Evolutionary conservation across 2,329 filamentous ascomycete species (phyloP).

Genomic region (Pseudogymnoascus verrucosus): DNA sequence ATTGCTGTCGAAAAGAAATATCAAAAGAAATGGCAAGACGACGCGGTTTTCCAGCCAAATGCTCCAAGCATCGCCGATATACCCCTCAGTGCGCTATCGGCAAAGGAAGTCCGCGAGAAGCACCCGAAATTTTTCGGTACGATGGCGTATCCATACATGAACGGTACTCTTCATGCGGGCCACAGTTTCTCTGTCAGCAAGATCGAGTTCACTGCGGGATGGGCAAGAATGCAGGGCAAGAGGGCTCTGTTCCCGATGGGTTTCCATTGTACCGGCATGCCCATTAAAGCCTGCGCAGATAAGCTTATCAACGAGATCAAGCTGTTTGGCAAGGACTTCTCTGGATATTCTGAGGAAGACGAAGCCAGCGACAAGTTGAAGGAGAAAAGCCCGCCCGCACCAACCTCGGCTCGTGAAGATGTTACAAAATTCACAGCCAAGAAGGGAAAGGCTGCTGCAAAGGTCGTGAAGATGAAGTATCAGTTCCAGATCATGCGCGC

Average conservation of each 20-base stretch:
- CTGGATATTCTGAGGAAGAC: conserved; percentile 60
- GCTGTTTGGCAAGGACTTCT: conserved; percentile 81
- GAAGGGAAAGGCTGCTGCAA: conserved; percentile 85
- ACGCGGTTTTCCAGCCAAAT: conserved; percentile 74
- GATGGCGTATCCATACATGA: conserved; percentile 75
- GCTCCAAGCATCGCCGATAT: conserved; percentile 74
- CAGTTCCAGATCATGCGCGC: conserved; percentile 93
- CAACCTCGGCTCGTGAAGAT: conserved; percentile 67
- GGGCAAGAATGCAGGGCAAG: conserved; percentile 85
- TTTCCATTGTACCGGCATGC: conserved; percentile 95
- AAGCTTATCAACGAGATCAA: conserved; percentile 87
- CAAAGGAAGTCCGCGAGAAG: conserved; percentile 68
- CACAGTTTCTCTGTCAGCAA: conserved; percentile 90
- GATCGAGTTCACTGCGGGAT: conserved; percentile 84
- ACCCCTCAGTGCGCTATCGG: conserved; percentile 63
- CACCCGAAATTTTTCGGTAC: conserved; percentile 87
- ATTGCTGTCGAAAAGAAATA: conserved; percentile 86
- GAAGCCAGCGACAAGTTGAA: conserved; percentile 43
- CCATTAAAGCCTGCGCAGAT: conserved; percentile 95
- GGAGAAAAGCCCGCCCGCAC: conserved; percentile 44
- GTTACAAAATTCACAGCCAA: conserved; percentile 85
- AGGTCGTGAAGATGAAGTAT: conserved; percentile 90
- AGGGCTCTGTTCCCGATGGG: conserved; percentile 81
- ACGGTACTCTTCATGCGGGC: conserved; percentile 80
- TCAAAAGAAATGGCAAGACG: conserved; percentile 73